These are phyloP conservation scores for Paramecium octaurelia DNA, from an alignment of 73 alveolate species.

Conservation along the genomic window DNA sequence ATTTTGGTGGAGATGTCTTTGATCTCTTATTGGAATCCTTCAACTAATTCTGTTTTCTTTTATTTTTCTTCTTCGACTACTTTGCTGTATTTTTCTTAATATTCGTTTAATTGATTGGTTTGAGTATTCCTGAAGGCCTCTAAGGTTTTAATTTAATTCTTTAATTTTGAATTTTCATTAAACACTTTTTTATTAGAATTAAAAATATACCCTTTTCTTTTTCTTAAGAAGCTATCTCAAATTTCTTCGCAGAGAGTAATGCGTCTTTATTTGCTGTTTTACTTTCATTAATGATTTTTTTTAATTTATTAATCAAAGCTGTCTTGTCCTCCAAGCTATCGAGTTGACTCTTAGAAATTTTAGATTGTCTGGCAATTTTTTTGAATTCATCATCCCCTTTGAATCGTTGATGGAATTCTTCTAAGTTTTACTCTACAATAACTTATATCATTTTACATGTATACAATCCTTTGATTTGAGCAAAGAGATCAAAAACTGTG, in stretches of 20 bases:
- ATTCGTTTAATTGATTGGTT: neutral
- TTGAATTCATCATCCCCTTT: slow-evolving; percentile 22
- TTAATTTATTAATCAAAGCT: neutral
- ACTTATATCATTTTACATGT: neutral
- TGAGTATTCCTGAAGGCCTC: neutral
- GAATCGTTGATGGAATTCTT: neutral
- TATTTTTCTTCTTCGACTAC: neutral
- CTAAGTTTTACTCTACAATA: neutral
- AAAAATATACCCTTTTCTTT: neutral
- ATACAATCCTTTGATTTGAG: neutral
- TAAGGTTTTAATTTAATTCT: neutral
- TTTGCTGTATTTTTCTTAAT: neutral
- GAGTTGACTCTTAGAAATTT: neutral
- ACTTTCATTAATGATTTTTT: neutral
- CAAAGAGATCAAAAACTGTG: neutral
- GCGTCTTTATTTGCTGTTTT: neutral
- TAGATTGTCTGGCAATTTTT: neutral
- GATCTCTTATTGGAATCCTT: neutral
- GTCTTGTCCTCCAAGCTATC: neutral
- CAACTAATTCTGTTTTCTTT: neutral
- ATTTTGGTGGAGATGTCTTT: neutral
- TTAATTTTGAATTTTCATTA: neutral
- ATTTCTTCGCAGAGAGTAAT: neutral
- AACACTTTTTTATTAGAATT: neutral
- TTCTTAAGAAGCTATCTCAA: neutral